Percentiles rank a stretch among this genome's conserved stretches.
phyloP scores from a whole-genome alignment of 345 rosid genomes.

The Pugionium cornutum region DNA sequence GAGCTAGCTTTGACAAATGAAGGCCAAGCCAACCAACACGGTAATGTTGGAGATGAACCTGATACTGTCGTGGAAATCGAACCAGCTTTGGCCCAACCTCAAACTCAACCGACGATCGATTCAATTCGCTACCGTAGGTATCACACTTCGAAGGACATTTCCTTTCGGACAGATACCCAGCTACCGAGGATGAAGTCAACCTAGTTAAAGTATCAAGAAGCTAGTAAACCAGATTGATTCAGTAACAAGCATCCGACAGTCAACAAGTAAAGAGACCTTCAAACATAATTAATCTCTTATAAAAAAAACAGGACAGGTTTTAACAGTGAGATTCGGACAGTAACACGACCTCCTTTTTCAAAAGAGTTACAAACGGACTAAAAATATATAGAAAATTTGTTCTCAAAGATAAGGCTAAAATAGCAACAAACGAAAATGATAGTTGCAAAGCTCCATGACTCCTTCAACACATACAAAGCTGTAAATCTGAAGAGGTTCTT shows the following conservation, averaged over 20 bases:
- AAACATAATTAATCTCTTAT: slow-evolving; percentile 1
- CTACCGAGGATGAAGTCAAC: too few species aligned
- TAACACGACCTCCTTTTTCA: background rate
- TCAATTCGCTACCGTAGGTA: too few species aligned
- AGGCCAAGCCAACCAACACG: background rate
- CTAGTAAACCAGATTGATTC: too few species aligned
- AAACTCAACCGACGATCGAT: too few species aligned
- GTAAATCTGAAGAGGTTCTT: background rate
- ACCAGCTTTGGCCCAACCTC: too few species aligned
- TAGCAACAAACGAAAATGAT: slow-evolving; percentile 1
- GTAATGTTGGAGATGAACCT: too few species aligned
- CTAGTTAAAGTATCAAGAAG: too few species aligned
- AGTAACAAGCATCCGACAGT: too few species aligned
- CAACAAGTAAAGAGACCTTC: background rate
- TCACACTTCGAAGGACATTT: too few species aligned
- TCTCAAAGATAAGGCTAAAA: slow-evolving; percentile 14
- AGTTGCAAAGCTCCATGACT: slow-evolving; percentile 3
- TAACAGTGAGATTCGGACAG: background rate
- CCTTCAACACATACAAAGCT: background rate
- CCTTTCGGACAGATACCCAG: too few species aligned
- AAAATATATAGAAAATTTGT: background rate
- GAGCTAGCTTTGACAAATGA: background rate
- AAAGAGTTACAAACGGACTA: slow-evolving; percentile 26
- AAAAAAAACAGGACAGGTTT: slow-evolving; percentile 6
- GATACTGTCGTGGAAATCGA: too few species aligned